Base-by-base conservation (phyloP, 257 asterid species). In the Ballota nigra region DNA sequence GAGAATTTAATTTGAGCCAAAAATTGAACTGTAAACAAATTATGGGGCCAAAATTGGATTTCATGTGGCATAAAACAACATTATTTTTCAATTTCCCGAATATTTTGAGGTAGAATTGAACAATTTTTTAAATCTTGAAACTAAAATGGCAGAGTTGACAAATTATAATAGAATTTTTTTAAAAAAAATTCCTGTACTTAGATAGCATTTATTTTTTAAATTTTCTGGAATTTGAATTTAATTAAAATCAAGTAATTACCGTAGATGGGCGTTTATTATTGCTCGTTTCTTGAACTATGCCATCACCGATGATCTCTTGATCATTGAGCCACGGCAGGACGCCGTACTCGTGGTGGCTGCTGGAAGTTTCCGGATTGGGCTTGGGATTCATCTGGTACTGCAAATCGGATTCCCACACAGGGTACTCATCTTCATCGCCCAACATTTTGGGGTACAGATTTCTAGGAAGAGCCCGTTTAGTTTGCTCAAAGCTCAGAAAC, bases 391-490 rank as follows among this genome's bases (percentile, higher is more conserved):
- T 8, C 63, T 77, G 85, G 67, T 66, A 73, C 20, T 79, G 80
- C 75, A 83, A 63, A 68, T 78, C 90, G 16, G 49, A 49, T 61
- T 85, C 91, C 97, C 96, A 89, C 26, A 82, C 24, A 6, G 87
- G 85, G 18, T 68, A 82, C 2, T 83, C 86, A 0, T 86, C 83
- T 20, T 79, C 85, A n/a, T 77, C 77, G 13, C 53, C 72, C 38
- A 75, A 70, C 72, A 83, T 45, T 55, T 77, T 76, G 1, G 89
- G 62, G 76, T 68, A 73, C 47, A 83, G 24, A 18, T 52, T 76
- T 43, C 81, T 80, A 1, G 56, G 74, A 22, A 76, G 73, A 6
- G 11, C 75, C 22, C 70, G 69, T 34, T 84, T 87, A 20, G 62
- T 63, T 18, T 83, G 89, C 16, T 84, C 91, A 43, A 92, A 92